phyloP scores from a whole-genome alignment of 2,329 filamentous ascomycete genomes.

The Venturia nashicola region DNA sequence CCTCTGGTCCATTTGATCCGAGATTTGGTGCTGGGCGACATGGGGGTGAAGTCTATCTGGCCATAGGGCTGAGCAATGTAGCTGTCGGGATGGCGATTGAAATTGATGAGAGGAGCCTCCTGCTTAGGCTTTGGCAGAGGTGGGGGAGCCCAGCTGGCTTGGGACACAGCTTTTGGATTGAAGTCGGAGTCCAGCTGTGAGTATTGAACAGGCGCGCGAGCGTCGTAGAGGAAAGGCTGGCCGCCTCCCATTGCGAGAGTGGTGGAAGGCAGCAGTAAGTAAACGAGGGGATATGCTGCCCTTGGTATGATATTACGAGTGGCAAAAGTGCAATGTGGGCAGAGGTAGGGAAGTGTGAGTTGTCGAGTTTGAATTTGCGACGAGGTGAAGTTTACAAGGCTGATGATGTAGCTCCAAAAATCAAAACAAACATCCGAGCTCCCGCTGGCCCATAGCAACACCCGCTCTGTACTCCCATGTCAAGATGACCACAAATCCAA shows the following conservation, averaged over 20 bases:
- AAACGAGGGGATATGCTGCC: conserved; percentile 13
- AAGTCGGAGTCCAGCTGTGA: conserved; percentile 44
- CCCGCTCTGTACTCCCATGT: neutral
- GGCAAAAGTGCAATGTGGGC: neutral
- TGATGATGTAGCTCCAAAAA: neutral
- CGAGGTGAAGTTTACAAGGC: neutral
- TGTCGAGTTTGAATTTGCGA: neutral
- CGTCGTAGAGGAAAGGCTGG: conserved; percentile 62
- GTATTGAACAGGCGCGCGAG: conserved; percentile 38
- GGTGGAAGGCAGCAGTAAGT: conserved; percentile 12
- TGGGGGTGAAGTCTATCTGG: conserved; percentile 47
- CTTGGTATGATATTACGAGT: neutral
- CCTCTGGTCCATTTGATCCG: conserved; percentile 58
- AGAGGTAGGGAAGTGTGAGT: neutral
- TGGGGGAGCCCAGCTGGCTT: conserved; percentile 60
- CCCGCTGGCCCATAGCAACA: neutral
- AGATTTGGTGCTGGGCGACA: conserved; percentile 58
- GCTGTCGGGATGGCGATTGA: conserved; percentile 77
- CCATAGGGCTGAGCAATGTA: conserved; percentile 54
- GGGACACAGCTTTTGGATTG: conserved; percentile 76
- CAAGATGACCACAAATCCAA: neutral
- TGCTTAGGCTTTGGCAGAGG: conserved; percentile 48
- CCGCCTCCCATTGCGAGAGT: conserved; percentile 28
- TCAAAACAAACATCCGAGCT: neutral
- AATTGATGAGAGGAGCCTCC: conserved; percentile 64